Base-by-base conservation (phyloP, 805 yeast genomes). In the Ogataea parapolymorpha region DNA sequence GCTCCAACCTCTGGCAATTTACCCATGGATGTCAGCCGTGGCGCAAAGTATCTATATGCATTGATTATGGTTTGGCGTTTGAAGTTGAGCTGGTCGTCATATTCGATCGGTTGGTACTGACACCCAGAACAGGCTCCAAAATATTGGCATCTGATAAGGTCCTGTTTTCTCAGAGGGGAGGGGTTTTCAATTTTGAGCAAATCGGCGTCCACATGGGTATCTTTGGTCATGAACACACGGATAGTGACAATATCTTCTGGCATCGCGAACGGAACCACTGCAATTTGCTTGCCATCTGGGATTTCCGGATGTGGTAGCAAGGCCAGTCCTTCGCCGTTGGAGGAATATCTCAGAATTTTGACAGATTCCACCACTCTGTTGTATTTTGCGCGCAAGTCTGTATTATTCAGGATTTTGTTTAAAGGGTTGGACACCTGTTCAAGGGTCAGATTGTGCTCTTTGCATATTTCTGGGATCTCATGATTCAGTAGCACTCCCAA, bases 81-180 rank as follows among this genome's bases (percentile, higher is more conserved):
- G 56, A 85, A 72, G 37, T 63, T 66, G 39, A 93, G 68, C 65
- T 91, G 98, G 30, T 80, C 71, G 1, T 72, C 72, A 59, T 93
- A 93, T 2, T 75, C 70, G 25, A 89, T 66, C 61, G 79, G 79
- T 60, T 93, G 98, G 59, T 80, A 88, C 65, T 93, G 98, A 62
- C 98, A 90, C 3, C 98, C 98, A 1, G 95, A 86, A 61, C 97
- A 90, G 48, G 79, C 78, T 11, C 95, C 95, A 66, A 91, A 93
- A 66, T 93, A 93, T 48, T 77, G 72, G 66, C 96, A 88, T 49
- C 74, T 74, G 42, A 83, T 78, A 38, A 85, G 70, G 5, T 67
- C 58, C 51, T 85, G 82, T 45, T 86, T 71, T 55, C 77, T 65
- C 33, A 51, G 58, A 3, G 48, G 41, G 0, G 83, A 71, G 2